Conservation (phyloP, 1,284 basidiomycete genomes). For the Tylopilus orsonianus region DNA sequence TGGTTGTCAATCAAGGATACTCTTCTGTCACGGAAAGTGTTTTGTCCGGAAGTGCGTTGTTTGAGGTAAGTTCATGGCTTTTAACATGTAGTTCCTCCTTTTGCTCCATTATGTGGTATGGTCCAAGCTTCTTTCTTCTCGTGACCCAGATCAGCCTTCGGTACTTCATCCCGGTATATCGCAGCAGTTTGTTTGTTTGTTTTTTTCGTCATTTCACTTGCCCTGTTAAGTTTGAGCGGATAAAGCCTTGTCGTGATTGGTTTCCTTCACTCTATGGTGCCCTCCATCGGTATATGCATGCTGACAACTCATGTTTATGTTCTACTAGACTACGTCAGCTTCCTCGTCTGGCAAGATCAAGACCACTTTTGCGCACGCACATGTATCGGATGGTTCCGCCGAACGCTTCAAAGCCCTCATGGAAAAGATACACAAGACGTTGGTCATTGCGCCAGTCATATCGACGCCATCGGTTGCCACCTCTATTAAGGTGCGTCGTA, state of each 20-base stretch:
- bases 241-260: conserved; percentile 19
- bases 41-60: conserved; percentile 20
- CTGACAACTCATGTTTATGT: conserved; percentile 13
- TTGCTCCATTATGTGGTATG: not conserved
- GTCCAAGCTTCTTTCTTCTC: not conserved
- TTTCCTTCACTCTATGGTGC: conserved; percentile 2
- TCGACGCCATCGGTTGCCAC: conserved; percentile 30
- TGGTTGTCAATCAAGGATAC: not conserved
- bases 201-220: conserved; percentile 1
- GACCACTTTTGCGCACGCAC: conserved; percentile 17
- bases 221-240: conserved; percentile 5
- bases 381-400: conserved; percentile 15
- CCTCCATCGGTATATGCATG: not conserved
- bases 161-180: not conserved
- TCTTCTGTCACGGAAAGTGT: conserved; percentile 9
- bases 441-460: conserved; percentile 55
- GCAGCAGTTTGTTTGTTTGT: not conserved
- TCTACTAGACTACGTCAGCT: conserved; percentile 7
- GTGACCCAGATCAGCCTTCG: not conserved
- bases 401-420: conserved; percentile 50
- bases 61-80: conserved; percentile 20
- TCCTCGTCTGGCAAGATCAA: conserved; percentile 13
- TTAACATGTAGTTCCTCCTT: conserved; percentile 10
- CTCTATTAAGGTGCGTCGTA: conserved; percentile 18
- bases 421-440: conserved; percentile 50